Conservation (phyloP, 2,329 filamentous ascomycete genomes). For the Ustilaginoidea virens region DNA sequence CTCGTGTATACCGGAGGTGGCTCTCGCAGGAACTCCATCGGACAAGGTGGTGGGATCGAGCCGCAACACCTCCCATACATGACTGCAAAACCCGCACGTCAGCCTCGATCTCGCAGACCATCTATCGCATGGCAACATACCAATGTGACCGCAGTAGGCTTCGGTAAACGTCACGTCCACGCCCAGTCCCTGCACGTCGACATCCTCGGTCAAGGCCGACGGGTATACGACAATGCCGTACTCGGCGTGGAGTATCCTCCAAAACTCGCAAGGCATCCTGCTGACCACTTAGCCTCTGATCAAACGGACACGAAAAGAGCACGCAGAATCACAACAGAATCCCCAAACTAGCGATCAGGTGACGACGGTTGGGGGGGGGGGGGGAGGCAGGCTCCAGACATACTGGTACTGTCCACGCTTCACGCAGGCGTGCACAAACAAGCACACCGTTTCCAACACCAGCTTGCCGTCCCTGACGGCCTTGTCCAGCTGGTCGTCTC, state of each 20-base stretch:
- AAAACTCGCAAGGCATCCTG: slow-evolving; percentile 22
- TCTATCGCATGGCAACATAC: slow-evolving; percentile 9
- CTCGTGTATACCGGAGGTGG: slow-evolving; percentile 20
- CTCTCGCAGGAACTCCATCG: slow-evolving; percentile 21
- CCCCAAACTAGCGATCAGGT: no score
- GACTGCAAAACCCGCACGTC: slow-evolving; percentile 10
- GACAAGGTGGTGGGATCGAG: slow-evolving; percentile 18
- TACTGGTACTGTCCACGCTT: slow-evolving; percentile 22
- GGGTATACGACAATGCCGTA: slow-evolving; percentile 26
- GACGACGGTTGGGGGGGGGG: no score
- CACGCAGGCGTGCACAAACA: slow-evolving; percentile 24
- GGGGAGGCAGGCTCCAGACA: slow-evolving; percentile 2
- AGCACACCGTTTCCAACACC: slow-evolving; percentile 22
- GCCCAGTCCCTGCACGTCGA: slow-evolving; percentile 17
- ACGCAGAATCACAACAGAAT: no score
- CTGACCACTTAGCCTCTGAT: no score
- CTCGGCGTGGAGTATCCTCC: slow-evolving; percentile 20
- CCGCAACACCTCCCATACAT: slow-evolving; percentile 18
- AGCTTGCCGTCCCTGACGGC: slow-evolving; percentile 17
- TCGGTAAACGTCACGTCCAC: slow-evolving; percentile 21
- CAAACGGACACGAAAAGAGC: no score
- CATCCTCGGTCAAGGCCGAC: slow-evolving; percentile 20
- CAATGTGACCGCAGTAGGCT: slow-evolving; percentile 20
- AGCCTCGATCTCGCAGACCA: not conserved
- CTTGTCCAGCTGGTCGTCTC: slow-evolving; percentile 17